Percentiles rank a stretch among this genome's conserved stretches.
Evolutionary conservation across 768 basidiomycete species (phyloP).

Genomic region (Leucosporidium scottii): DNA sequence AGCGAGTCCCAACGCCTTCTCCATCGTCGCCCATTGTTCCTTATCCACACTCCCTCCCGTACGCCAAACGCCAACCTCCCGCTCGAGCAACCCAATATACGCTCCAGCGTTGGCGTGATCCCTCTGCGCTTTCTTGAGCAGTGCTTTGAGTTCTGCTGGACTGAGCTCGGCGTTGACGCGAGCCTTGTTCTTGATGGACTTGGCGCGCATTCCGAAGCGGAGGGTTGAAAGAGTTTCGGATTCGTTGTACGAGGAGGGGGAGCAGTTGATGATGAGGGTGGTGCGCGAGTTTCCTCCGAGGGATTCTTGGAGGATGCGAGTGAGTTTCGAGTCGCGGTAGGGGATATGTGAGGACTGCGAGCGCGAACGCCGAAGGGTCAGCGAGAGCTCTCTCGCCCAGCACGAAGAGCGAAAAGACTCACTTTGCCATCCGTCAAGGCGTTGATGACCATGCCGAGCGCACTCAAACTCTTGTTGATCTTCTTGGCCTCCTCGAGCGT

Average conservation of each 20-base stretch:
- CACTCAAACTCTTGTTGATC: constrained; percentile 97
- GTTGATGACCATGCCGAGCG: constrained; percentile 99
- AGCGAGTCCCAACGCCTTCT: constrained; percentile 50
- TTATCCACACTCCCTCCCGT: constrained; percentile 76
- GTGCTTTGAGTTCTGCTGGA: constrained; percentile 86
- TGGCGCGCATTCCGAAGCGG: constrained; percentile 99
- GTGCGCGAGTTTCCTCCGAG: constrained; percentile 89
- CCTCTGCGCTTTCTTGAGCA: constrained; percentile 80
- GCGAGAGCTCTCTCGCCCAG: not conserved
- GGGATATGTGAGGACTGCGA: constrained; percentile 87
- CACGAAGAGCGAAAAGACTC: constrained; percentile 32
- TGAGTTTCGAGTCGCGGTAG: constrained; percentile 97
- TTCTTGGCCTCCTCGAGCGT: constrained; percentile 99
- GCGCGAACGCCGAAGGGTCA: not conserved
- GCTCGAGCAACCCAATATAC: constrained; percentile 82
- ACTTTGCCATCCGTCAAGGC: constrained; percentile 94
- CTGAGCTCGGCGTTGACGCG: constrained; percentile 97
- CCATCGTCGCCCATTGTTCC: constrained; percentile 67
- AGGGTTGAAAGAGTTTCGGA: constrained; percentile 90
- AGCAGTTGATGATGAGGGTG: constrained; percentile 99
- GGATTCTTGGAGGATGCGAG: constrained; percentile 97
- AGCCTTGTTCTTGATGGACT: constrained; percentile 99
- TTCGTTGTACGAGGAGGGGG: constrained; percentile 95
- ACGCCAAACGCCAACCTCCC: constrained; percentile 84
- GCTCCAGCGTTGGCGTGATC: constrained; percentile 75